Percentiles rank a stretch among this genome's conserved stretches.
phyloP scores from a whole-genome alignment of 176 grass and related monocot species.

The Carex scoparia region DNA sequence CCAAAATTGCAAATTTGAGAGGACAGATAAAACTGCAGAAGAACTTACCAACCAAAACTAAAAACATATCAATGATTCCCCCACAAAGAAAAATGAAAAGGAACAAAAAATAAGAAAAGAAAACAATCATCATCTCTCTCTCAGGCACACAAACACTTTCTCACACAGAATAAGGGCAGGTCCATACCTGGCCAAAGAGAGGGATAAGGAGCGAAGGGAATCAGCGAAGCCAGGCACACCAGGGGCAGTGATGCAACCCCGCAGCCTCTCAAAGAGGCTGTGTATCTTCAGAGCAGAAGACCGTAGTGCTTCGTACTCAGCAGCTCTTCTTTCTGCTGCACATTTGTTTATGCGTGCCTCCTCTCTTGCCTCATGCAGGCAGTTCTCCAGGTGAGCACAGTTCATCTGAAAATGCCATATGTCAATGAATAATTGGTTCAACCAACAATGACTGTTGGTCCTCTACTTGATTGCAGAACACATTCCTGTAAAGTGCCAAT shows the following conservation, averaged over 20 bases:
- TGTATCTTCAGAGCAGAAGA: conserved; percentile 76
- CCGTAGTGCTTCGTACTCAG: conserved; percentile 74
- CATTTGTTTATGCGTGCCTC: conserved; percentile 88
- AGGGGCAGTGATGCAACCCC: conserved; percentile 52
- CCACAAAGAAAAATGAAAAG: background rate
- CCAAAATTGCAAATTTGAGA: background rate
- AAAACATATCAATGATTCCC: background rate
- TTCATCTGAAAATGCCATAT: conserved; percentile 55
- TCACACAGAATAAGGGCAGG: background rate
- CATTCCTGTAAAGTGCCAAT: background rate
- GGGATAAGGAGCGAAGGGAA: conserved; percentile 70
- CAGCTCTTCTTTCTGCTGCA: conserved; percentile 90
- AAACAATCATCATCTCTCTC: background rate
- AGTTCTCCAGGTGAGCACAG: conserved; percentile 90
- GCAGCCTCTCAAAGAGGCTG: conserved; percentile 78
- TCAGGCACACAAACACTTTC: background rate
- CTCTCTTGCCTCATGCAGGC: conserved; percentile 89
- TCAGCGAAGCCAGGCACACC: conserved; percentile 57
- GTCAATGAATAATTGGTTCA: background rate
- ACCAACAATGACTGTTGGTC: background rate
- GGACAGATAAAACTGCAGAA: background rate
- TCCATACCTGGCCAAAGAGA: conserved; percentile 70
- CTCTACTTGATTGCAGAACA: too few relatives aligned
- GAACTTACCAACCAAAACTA: background rate
- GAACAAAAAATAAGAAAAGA: background rate